Conservation (phyloP, 345 rosid species). For the Angophora floribunda region DNA sequence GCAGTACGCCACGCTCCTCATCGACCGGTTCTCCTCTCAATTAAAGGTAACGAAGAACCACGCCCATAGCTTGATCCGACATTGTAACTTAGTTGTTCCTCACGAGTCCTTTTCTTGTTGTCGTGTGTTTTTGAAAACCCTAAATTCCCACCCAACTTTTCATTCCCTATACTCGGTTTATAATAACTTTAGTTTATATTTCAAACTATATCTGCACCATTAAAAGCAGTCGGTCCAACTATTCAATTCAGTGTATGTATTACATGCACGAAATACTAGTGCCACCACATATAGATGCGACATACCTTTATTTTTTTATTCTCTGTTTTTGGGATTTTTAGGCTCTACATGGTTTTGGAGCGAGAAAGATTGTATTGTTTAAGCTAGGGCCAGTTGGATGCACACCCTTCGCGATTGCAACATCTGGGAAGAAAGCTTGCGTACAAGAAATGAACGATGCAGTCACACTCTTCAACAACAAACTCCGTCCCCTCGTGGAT, state of each 20-base stretch:
- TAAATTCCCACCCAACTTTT: neutral
- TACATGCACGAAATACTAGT: neutral
- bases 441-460: conserved; percentile 35
- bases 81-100: neutral
- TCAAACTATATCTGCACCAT: too few species aligned
- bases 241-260: neutral
- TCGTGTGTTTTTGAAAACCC: neutral
- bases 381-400: conserved; percentile 77
- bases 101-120: neutral
- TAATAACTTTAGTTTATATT: too few species aligned
- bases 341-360: conserved; percentile 50
- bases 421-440: conserved; percentile 29
- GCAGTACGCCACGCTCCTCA: conserved; percentile 9
- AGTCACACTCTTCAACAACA: conserved; percentile 34
- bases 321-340: neutral
- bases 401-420: conserved; percentile 37
- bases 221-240: neutral
- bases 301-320: neutral
- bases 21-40: neutral
- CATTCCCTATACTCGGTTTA: neutral
- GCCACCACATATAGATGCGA: neutral
- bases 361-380: conserved; percentile 40
- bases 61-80: neutral
- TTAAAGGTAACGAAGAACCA: conserved; percentile 5
- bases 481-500: conserved; percentile 37